These are phyloP conservation scores for Petrea volubilis DNA, from an alignment of 257 asterid species.

Conservation along the genomic window DNA sequence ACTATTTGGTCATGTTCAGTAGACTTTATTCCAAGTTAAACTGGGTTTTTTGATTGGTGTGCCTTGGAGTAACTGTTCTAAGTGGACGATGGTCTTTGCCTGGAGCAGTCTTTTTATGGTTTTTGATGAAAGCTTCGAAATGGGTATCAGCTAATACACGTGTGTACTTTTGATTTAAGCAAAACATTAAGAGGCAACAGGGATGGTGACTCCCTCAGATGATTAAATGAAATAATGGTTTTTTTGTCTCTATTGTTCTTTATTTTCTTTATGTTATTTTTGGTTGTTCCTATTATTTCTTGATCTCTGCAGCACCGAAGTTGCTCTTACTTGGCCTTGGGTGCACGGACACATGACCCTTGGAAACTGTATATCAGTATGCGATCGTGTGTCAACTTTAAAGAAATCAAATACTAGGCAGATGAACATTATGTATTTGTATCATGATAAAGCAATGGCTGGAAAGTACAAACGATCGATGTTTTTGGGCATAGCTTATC, in stretches of 20 bases:
- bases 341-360: background rate
- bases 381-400: background rate
- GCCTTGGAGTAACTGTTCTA: conserved; percentile 21
- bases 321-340: background rate
- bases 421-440: background rate
- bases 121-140: conserved; percentile 14
- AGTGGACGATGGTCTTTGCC: conserved; percentile 25
- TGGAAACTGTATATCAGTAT: background rate
- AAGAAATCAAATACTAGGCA: background rate
- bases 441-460: background rate
- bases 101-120: conserved; percentile 16
- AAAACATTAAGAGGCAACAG: background rate
- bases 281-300: background rate
- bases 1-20: background rate
- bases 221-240: background rate
- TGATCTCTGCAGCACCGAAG: background rate
- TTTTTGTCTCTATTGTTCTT: too few species aligned
- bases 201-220: conserved; percentile 13
- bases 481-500: too few species aligned
- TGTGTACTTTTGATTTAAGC: background rate
- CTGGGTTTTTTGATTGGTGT: conserved; percentile 12
- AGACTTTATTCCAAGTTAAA: conserved; percentile 6
- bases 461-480: too few species aligned
- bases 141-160: background rate
- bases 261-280: too few species aligned